Conservation (phyloP, 2,329 filamentous ascomycete species). For the Cadophora malorum region DNA sequence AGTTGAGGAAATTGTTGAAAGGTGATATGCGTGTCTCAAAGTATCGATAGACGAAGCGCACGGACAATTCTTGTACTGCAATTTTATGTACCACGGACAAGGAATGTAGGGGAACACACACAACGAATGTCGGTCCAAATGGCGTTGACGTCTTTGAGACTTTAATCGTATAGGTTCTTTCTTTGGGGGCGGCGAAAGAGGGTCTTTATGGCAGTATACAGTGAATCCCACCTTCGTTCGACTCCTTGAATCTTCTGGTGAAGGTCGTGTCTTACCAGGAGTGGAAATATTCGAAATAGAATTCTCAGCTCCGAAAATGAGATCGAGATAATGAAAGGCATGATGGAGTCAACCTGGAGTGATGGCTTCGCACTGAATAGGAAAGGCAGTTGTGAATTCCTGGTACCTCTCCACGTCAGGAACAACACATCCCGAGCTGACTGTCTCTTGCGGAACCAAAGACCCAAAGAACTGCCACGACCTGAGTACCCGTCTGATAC, state of each 20-base stretch:
- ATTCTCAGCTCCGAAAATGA: not conserved
- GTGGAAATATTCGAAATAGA: not conserved
- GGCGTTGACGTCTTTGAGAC: not conserved
- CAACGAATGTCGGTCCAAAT: not conserved
- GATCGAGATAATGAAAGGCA: not conserved
- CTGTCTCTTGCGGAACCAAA: not conserved
- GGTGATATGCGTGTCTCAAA: not conserved
- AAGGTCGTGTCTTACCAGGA: not conserved
- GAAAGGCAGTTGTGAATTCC: not conserved
- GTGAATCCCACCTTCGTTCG: not conserved
- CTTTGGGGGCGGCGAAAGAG: not conserved
- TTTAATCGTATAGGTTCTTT: not conserved
- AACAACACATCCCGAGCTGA: not conserved
- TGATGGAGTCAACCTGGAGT: not conserved
- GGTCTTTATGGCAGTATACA: not conserved
- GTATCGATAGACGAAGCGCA: constrained; percentile 6
- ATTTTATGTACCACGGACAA: not conserved
- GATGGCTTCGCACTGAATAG: not conserved
- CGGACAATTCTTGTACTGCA: not conserved
- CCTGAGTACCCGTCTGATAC: not conserved
- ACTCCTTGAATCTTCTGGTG: not conserved
- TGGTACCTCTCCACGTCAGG: not conserved
- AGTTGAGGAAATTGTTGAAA: constrained; percentile 6
- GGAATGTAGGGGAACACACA: not conserved
- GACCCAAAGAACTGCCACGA: not conserved